phyloP scores from a whole-genome alignment of 2,329 filamentous ascomycete genomes.

The Colletotrichum sp. region DNA sequence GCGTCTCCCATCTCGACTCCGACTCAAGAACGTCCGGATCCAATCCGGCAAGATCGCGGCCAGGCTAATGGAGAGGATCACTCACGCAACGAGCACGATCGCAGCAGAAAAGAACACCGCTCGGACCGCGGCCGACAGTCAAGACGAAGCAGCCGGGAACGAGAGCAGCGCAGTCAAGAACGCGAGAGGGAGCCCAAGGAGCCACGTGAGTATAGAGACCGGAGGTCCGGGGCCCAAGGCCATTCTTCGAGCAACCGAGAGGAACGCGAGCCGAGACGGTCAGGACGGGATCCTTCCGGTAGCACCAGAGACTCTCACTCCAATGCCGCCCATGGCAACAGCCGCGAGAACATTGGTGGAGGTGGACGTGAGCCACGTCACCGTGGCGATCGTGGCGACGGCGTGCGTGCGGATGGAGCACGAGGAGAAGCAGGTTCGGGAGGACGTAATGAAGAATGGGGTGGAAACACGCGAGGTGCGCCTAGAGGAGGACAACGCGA shows the following conservation, averaged over 20 bases:
- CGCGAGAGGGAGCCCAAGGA: slow-evolving; percentile 54
- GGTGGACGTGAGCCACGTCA: slow-evolving; percentile 26
- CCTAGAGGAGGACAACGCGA: slow-evolving; percentile 34
- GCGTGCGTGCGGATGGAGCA: slow-evolving; percentile 14
- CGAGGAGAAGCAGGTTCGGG: slow-evolving; percentile 26
- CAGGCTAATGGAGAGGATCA: slow-evolving; percentile 41
- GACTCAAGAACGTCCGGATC: slow-evolving; percentile 52
- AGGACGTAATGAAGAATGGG: slow-evolving; percentile 27
- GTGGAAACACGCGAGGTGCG: slow-evolving; percentile 13
- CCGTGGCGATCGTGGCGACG: slow-evolving; percentile 31
- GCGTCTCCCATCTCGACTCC: slow-evolving; percentile 57
- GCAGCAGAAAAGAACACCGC: slow-evolving; percentile 48
- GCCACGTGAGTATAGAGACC: slow-evolving; percentile 48
- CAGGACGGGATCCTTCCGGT: slow-evolving; percentile 18
- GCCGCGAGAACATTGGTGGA: background rate
- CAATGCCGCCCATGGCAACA: slow-evolving; percentile 27
- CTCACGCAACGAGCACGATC: slow-evolving; percentile 46
- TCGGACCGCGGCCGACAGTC: slow-evolving; percentile 42
- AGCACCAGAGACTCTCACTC: slow-evolving; percentile 11
- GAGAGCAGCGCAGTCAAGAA: slow-evolving; percentile 47
- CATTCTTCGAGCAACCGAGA: slow-evolving; percentile 24
- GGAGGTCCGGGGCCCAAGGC: slow-evolving; percentile 36
- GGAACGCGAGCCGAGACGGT: slow-evolving; percentile 30
- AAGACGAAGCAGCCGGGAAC: slow-evolving; percentile 45
- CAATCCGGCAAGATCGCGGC: slow-evolving; percentile 41